Evolutionary conservation across 75 land plant genomes (phyloP), one percentile per base, ranked within the genome.

Genomic region (Sequoia sempervirens): DNA sequence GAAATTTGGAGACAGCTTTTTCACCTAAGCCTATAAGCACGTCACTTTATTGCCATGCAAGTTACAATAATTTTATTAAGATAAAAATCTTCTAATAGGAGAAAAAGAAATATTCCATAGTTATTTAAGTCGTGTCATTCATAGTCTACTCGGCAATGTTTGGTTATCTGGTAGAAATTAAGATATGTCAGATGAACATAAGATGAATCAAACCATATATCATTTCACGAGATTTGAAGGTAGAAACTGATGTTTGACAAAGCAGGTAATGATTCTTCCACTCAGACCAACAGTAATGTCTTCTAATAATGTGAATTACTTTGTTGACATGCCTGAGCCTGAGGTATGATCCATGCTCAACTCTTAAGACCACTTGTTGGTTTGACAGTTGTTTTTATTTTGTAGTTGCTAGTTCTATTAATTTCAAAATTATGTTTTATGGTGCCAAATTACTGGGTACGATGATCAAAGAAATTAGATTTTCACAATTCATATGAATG

Each of bases 211-310:
- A 56, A 56, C 23, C 3, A 56, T 2, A 15, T 17, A 56, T 14
- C 7, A 83, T 36, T 46, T 36, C 23, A 46, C 54, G 23, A 30
- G 30, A 20, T 61, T 68, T 40, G 46, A 36, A 72, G 14, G 52
- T 18, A 64, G 50, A 68, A 46, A 74, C 52, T n/a, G 36, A 52
- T 3, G 47, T 79, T 40, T 20, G 54, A 30, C 64, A 58, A 84
- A 84, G 72, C 18, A 28, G 26, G 90, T 88, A 54, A 86, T 86
- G 90, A 80, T 88, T 38, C 53, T 88, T 32, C 90, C 85, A 40
- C 84, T 88, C 30, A 28, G 75, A 46, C 83, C 85, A 23, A 70
- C 81, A 38, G 17, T 85, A 2, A 86, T 86, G 36, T 70, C 83
- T 2, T 88, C 84, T 80, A 23, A 83, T 41, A 69, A 88, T 82